Evolutionary conservation across 1,284 basidiomycete genomes (phyloP).

Genomic region (Phylloboletellus chloephorus): DNA sequence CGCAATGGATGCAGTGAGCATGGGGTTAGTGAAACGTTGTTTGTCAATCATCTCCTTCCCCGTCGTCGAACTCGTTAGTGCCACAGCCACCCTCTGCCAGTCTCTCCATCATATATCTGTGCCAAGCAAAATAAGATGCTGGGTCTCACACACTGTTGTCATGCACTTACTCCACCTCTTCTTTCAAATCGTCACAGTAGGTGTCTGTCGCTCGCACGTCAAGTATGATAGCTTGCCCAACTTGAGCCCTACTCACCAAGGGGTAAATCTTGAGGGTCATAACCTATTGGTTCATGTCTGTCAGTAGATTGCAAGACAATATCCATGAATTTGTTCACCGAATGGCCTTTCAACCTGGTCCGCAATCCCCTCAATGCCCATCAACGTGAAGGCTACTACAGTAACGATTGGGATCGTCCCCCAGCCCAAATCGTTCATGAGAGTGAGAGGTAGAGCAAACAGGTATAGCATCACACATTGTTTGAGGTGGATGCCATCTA

Average conservation of each 20-base stretch:
- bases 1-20: neutral
- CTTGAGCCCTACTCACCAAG: constrained; percentile 45
- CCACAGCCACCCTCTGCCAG: constrained; percentile 75
- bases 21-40: neutral
- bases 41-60: constrained; percentile 66
- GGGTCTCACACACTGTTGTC: neutral
- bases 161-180: constrained; percentile 63
- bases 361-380: constrained; percentile 92
- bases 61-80: constrained; percentile 60
- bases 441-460: constrained; percentile 79
- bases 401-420: constrained; percentile 78
- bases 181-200: constrained; percentile 79
- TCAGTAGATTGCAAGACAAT: constrained; percentile 2
- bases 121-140: constrained; percentile 9
- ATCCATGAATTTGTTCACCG: constrained; percentile 39
- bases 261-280: constrained; percentile 61
- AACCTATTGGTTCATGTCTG: constrained; percentile 36
- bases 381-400: constrained; percentile 81
- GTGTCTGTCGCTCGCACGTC: constrained; percentile 53
- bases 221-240: constrained; percentile 7
- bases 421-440: constrained; percentile 77
- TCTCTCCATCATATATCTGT: constrained; percentile 70
- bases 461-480: constrained; percentile 89
- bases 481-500: constrained; percentile 84
- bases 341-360: constrained; percentile 91